Base-by-base conservation (phyloP, 2,329 filamentous ascomycete species). In the Coccinonectria pachysandricola region DNA sequence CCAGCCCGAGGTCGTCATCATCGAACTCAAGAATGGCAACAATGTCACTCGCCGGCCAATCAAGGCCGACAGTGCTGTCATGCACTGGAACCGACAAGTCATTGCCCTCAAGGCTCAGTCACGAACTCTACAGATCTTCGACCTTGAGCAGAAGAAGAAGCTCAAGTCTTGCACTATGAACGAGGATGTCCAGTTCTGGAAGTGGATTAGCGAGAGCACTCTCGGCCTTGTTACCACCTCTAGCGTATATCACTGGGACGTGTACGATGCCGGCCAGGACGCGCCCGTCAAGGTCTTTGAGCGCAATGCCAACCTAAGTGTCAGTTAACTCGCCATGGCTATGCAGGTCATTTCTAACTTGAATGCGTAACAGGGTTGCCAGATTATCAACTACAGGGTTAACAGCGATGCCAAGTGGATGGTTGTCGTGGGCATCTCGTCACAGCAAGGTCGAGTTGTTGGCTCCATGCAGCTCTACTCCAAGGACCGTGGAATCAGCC, bases 311-410 rank as follows among this genome's bases (percentile, higher is more conserved):
- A 95, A 94, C 53, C 73, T 98, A 30, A 73, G 71, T 46, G 85
- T 91, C 68, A 43, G 80, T 65, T 11, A 20, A 19, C 24, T 17
- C 26, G 16, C 7, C 17, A 7, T 19, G 17, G 7, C 13, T 9
- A n/a, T 10, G n/a, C n/a, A n/a, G n/a, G n/a, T n/a, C n/a, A n/a
- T n/a, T n/a, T n/a, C n/a, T n/a, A n/a, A n/a, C n/a, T n/a, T n/a
- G 18, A 17, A 10, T 23, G n/a, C 8, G 15, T 9, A 19, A 31
- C 47, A 92, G 84, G 81, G 80, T 41, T 92, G 85, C 60, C 91
- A 98, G 74, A 98, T 98, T 59, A 98, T 98, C 73, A 98, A 96
- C 65, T 98, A 98, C 64, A 85, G 88, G 44, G 83, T 92, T 45
- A 95, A 88, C 57, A 75, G 79, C 40, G 88, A 98, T 41, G 85